These are phyloP conservation scores for Populus hybrid DNA, from an alignment of 441 rosid species.

Conservation along the genomic window DNA sequence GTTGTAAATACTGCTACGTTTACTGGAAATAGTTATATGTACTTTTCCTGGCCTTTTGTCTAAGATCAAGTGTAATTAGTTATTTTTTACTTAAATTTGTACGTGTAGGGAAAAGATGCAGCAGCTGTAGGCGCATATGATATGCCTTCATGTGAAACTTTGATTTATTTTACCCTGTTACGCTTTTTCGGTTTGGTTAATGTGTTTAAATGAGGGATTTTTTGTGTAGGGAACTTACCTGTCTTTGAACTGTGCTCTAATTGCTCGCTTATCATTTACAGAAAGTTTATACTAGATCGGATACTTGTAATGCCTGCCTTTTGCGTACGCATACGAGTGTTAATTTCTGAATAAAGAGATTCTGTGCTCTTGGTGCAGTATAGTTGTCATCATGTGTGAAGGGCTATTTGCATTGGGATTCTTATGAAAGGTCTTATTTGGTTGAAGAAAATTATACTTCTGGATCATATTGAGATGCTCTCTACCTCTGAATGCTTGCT, in stretches of 20 bases:
- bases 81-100: too few species aligned
- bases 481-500: slow-evolving; percentile 13
- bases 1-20: not conserved
- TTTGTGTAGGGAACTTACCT: slow-evolving; percentile 42
- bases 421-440: not conserved
- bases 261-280: slow-evolving; percentile 60
- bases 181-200: not conserved
- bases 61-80: too few species aligned
- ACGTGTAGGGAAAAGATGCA: too few species aligned
- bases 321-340: not conserved
- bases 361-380: not conserved
- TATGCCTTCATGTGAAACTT: too few species aligned
- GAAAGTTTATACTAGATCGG: not conserved
- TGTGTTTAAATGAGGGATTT: not conserved
- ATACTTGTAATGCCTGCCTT: not conserved
- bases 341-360: not conserved
- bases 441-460: not conserved
- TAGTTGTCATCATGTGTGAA: not conserved
- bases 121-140: too few species aligned
- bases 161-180: too few species aligned
- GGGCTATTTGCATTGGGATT: not conserved
- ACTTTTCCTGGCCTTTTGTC: not conserved
- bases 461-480: not conserved
- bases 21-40: not conserved
- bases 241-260: slow-evolving; percentile 14